These are phyloP conservation scores for Cinnamomum chago DNA, from an alignment of 164 flowering plant genomes.

Conservation along the genomic window DNA sequence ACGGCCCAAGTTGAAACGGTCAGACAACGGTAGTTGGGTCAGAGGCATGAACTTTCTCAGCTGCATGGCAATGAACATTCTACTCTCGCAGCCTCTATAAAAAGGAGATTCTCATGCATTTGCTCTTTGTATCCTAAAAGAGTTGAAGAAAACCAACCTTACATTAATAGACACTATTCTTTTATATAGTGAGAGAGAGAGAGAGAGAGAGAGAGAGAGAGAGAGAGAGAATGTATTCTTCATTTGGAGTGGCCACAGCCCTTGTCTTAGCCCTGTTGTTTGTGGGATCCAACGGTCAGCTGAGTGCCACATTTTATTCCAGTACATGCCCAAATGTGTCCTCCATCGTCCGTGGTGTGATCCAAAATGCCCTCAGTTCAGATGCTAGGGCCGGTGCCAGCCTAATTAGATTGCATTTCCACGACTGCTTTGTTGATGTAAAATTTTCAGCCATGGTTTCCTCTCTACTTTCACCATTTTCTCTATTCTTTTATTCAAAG, in stretches of 20 bases:
- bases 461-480: not conserved
- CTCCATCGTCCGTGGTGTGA: conserved; percentile 23
- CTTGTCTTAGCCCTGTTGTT: not conserved
- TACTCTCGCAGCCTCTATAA: too few relatives aligned
- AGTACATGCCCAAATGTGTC: conserved; percentile 50
- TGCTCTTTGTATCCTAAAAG: too few relatives aligned
- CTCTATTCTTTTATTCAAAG: not conserved
- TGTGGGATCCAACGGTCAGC: conserved; percentile 29
- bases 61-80: too few relatives aligned
- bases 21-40: too few relatives aligned
- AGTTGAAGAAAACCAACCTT: too few relatives aligned
- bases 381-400: conserved; percentile 48
- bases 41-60: too few relatives aligned
- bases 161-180: too few relatives aligned
- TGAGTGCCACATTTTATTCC: conserved; percentile 39
- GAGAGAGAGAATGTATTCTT: conserved; percentile 2
- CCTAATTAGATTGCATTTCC: conserved; percentile 61
- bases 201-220: not conserved
- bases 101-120: too few relatives aligned
- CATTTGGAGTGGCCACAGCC: not conserved
- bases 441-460: not conserved
- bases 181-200: not conserved
- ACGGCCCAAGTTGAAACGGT: too few relatives aligned
- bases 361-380: conserved; percentile 28
- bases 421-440: conserved; percentile 70